phyloP scores from a whole-genome alignment of 1,284 basidiomycete genomes.

The Hymenochaete sp. region DNA sequence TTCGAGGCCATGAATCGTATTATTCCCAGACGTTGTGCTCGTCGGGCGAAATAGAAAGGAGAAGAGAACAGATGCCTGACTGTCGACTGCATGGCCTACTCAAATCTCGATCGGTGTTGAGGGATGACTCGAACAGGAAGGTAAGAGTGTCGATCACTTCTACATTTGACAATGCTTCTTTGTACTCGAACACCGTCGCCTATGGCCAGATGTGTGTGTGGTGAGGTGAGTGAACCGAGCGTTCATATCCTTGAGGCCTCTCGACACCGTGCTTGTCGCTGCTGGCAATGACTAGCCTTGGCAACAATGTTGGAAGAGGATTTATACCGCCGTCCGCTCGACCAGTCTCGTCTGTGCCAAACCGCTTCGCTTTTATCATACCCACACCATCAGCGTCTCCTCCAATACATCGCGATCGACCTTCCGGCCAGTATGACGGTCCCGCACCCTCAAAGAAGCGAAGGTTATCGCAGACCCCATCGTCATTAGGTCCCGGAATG shows the following conservation, averaged over 20 bases:
- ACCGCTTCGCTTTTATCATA: constrained; percentile 3
- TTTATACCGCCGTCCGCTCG: constrained; percentile 11
- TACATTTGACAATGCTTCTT: too few relatives aligned
- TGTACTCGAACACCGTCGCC: too few relatives aligned
- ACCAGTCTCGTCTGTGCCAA: constrained; percentile 1
- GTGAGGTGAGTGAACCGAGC: too few relatives aligned
- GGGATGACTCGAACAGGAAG: too few relatives aligned
- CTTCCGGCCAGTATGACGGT: constrained; percentile 1
- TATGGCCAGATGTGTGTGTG: too few relatives aligned
- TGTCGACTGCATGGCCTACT: too few relatives aligned
- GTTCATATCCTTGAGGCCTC: too few relatives aligned
- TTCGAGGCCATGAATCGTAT: constrained; percentile 46
- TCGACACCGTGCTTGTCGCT: too few relatives aligned
- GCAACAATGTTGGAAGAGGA: constrained; percentile 2
- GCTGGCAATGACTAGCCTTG: constrained; percentile 3
- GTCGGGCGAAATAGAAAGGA: too few relatives aligned
- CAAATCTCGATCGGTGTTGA: too few relatives aligned
- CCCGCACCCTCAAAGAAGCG: constrained; percentile 15
- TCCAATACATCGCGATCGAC: constrained; percentile 12
- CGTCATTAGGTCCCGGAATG: constrained; percentile 2
- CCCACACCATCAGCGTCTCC: constrained; percentile 18
- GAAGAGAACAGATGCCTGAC: too few relatives aligned
- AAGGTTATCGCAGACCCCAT: constrained; percentile 13
- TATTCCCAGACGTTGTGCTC: background rate
- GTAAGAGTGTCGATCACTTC: too few relatives aligned